phyloP scores from a whole-genome alignment of 805 yeast species.

The Wickerhamomyces hampshirensis region DNA sequence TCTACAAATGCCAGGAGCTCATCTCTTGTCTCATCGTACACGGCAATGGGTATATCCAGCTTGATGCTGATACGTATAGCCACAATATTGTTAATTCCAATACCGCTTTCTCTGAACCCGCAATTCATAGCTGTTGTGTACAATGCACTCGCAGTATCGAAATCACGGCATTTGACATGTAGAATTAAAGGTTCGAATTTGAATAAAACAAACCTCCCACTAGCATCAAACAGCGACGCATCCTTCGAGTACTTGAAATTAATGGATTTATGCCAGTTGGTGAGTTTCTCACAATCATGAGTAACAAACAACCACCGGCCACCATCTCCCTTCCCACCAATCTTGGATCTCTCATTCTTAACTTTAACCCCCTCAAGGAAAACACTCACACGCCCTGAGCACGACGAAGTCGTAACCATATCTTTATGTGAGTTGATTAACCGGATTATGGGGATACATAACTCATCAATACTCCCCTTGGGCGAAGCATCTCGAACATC shows the following conservation, averaged over 20 bases:
- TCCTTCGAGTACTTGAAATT: slow-evolving; percentile 13
- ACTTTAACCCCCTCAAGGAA: slow-evolving; percentile 69
- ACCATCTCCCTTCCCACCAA: slow-evolving; percentile 86
- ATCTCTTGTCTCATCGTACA: slow-evolving; percentile 29
- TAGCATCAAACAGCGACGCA: slow-evolving; percentile 3
- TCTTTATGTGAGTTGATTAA: slow-evolving; percentile 57
- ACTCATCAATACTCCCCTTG: slow-evolving; percentile 77
- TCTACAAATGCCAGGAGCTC: slow-evolving; percentile 41
- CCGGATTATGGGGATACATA: slow-evolving; percentile 67
- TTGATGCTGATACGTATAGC: slow-evolving; percentile 73
- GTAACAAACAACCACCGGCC: slow-evolving; percentile 83
- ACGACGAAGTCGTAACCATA: slow-evolving; percentile 83
- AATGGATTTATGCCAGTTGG: slow-evolving; percentile 41
- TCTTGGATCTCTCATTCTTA: slow-evolving; percentile 27
- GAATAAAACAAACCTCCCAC: slow-evolving; percentile 53
- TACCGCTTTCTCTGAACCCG: slow-evolving; percentile 86
- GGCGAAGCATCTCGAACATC: slow-evolving; percentile 68
- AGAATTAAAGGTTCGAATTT: slow-evolving; percentile 84
- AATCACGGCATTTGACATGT: slow-evolving; percentile 74
- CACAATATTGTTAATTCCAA: slow-evolving; percentile 72
- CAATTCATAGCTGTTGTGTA: slow-evolving; percentile 74
- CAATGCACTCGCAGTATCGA: slow-evolving; percentile 51
- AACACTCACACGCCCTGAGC: slow-evolving; percentile 83
- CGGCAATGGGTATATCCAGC: slow-evolving; percentile 76
- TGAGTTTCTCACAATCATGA: slow-evolving; percentile 50